Evolutionary conservation across 176 grass and related monocot genomes (phyloP), one percentile per base, ranked within the genome.

Genomic region (Paspalum vaginatum): DNA sequence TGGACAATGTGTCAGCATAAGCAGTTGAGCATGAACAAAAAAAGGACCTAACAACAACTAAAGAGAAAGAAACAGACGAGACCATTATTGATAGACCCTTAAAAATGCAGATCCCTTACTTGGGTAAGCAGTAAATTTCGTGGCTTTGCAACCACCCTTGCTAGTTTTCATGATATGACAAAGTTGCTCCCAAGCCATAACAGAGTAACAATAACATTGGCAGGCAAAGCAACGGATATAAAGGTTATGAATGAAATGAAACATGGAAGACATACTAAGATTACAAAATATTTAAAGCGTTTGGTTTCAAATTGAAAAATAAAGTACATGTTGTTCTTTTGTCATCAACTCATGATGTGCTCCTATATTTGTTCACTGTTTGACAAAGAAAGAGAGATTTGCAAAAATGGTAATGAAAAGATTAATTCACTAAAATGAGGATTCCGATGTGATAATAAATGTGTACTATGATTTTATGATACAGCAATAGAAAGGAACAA

Each of bases 1-100:
- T 40, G n/a, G 71, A 72, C 61, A 59, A 76, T 77, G 49, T 75
- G 24, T 61, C 45, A 85, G 61, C 26, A 73, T 38, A n/a, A 61
- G 37, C 13, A 51, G 51, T 51, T 24, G 40, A 78, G 14, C 21
- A 68, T 81, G 50, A 61, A 72, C 60, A 32, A 11, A 68, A n/a
- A 43, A 52, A 9, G 18, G 32, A 71, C 21, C 71, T 55, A 63
- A 40, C 21, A 75, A 53, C 7, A 58, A 22, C 48, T 51, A 20
- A 27, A 10, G 7, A 74, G 7, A 68, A 79, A 32, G 49, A 21
- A 55, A 13, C 74, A 80, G 15, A n/a, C 44, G 54, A 59, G 10
- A 45, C 69, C 20, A 63, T 61, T 58, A 5, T 79, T 61, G 32
- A 18, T 61, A 83, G 22, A 63, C 17, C 24, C 16, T 77, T 64